Base-by-base conservation (phyloP, 2,329 filamentous ascomycete species). In the Colletotrichum trifolii region DNA sequence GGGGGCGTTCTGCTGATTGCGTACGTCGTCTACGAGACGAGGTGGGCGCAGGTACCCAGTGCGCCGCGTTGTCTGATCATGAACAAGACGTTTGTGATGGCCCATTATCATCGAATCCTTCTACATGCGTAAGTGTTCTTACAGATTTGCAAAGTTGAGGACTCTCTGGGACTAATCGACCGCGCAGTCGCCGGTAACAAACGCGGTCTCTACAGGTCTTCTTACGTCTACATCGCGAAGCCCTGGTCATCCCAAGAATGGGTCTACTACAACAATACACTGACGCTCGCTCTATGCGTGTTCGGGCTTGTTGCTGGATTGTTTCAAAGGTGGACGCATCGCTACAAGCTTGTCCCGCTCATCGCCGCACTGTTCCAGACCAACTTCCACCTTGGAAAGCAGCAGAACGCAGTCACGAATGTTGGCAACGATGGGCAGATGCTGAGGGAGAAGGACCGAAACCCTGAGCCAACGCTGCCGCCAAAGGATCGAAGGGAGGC, bases 21-120 rank as follows among this genome's bases (percentile, higher is more conserved):
- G 1, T 78, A 83, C n/a, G 77, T 81, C 8, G 74, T 79, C 4
- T 87, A 86, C 68, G 84, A 87, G 71, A 71, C 73, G 50, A 73
- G 73, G 40, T 73, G 71, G 69, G 72, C 69, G 2, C 62, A 61
- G 42, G 59, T 66, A 12, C 63, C 63, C 1, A 66, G 63, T 38
- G 63, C 63, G 3, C 63, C 63, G n/a, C 58, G 63, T 4, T 42
- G 63, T 11, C 53, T 66, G 17, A 54, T 66, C 40, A 62, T 62
- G 25, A 66, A 66, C 58, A 66, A 66, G 58, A 66, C 63, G 1
- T 66, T 66, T 48, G 13, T 66, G 17, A 66, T 66, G 63, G 63
- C 58, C 58, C 5, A 62, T 66, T 9, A 35, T 66, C 11, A 66
- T 66, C 25, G 63, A 66, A 13, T 40, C 57, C 39, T 58, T 66